phyloP scores from a whole-genome alignment of 139 green algal species.

The Chara braunii region DNA sequence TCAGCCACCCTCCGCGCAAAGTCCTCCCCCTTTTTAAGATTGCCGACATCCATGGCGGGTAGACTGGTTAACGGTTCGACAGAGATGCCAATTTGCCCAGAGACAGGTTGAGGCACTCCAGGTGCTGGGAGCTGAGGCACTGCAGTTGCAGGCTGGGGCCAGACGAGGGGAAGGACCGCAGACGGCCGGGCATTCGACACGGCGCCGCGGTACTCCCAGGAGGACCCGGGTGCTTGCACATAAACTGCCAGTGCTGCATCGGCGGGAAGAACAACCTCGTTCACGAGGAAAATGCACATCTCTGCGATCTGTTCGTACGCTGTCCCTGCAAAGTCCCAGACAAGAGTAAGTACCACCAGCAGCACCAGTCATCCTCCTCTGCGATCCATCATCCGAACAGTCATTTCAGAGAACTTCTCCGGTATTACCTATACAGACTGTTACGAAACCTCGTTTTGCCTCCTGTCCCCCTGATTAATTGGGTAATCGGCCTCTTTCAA shows the following conservation, averaged over 20 bases:
- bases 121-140: background rate
- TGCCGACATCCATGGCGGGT: slow-evolving; percentile 19
- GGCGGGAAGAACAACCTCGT: slow-evolving; percentile 2
- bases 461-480: too few species aligned
- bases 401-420: too few species aligned
- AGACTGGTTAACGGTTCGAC: slow-evolving; percentile 36
- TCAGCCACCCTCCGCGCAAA: slow-evolving; percentile 25
- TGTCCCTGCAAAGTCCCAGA: slow-evolving; percentile 13
- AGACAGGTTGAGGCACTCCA: background rate
- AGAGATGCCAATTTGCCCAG: slow-evolving; percentile 43
- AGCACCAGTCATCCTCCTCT: background rate
- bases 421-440: too few species aligned
- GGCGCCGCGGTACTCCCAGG: slow-evolving; percentile 41
- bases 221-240: slow-evolving; percentile 27
- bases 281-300: slow-evolving; percentile 38
- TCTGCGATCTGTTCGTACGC: slow-evolving; percentile 34
- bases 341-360: background rate
- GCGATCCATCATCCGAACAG: too few species aligned
- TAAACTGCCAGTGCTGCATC: slow-evolving; percentile 41
- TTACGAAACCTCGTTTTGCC: too few species aligned
- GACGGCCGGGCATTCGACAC: slow-evolving; percentile 31
- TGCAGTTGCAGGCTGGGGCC: slow-evolving; percentile 12
- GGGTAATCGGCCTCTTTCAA: too few species aligned
- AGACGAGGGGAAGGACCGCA: slow-evolving; percentile 32
- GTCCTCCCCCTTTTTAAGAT: slow-evolving; percentile 6